These are phyloP conservation scores for Jacaranda copaia DNA, from an alignment of 257 asterid species.

Conservation along the genomic window DNA sequence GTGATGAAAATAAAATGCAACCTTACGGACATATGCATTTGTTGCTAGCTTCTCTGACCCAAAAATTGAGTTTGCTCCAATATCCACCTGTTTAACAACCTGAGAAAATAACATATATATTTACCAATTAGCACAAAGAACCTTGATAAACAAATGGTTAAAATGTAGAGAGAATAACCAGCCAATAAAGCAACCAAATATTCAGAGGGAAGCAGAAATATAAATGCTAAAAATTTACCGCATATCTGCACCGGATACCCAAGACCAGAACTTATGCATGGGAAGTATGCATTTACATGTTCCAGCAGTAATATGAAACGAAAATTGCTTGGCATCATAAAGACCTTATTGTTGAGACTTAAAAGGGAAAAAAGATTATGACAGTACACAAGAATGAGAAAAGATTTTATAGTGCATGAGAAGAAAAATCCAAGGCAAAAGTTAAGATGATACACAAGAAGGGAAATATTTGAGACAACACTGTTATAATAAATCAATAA, in stretches of 20 bases:
- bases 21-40: constrained; percentile 63
- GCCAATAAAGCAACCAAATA: neutral
- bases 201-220: neutral
- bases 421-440: too few relatives aligned
- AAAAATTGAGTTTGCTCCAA: constrained; percentile 37
- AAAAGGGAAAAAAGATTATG: too few relatives aligned
- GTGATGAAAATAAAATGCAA: constrained; percentile 34
- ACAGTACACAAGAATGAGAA: too few relatives aligned
- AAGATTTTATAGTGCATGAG: too few relatives aligned
- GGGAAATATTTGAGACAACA: too few relatives aligned
- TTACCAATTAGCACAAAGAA: constrained; percentile 18
- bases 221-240: neutral
- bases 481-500: too few relatives aligned
- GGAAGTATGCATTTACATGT: neutral
- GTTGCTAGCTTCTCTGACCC: constrained; percentile 54
- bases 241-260: constrained; percentile 7
- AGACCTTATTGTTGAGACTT: neutral
- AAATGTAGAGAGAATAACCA: neutral
- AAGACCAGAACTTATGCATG: neutral
- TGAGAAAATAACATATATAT: constrained; percentile 29
- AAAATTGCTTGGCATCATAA: neutral
- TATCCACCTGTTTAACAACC: constrained; percentile 47
- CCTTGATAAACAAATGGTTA: neutral
- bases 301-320: neutral
- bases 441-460: too few relatives aligned